phyloP scores from a whole-genome alignment of 352 stramenopile species.

The Phytophthora syringae region DNA sequence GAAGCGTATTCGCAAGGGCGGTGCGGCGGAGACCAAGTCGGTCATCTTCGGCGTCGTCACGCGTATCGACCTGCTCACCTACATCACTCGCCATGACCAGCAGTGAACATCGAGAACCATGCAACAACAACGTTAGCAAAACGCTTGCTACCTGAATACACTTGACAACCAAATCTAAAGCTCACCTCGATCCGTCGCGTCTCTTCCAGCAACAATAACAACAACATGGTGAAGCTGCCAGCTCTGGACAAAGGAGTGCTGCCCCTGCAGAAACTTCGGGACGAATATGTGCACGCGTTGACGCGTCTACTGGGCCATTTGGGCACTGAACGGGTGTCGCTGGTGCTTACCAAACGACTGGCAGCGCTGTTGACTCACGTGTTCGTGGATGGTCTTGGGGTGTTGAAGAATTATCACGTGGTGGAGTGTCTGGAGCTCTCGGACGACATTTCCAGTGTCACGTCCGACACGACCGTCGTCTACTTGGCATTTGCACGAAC shows the following conservation, averaged over 20 bases:
- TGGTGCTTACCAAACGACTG: slow-evolving; percentile 64
- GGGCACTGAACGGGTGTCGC: slow-evolving; percentile 43
- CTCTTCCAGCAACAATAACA: too few relatives aligned
- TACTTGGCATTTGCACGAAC: slow-evolving; percentile 55
- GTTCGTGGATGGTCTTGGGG: slow-evolving; percentile 50
- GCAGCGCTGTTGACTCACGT: slow-evolving; percentile 68
- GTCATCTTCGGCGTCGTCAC: slow-evolving; percentile 96
- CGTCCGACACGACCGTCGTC: slow-evolving; percentile 41
- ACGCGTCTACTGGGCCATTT: slow-evolving; percentile 46
- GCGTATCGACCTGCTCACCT: slow-evolving; percentile 96
- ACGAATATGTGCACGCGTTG: slow-evolving; percentile 50
- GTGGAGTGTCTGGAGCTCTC: slow-evolving; percentile 65
- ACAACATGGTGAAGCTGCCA: slow-evolving; percentile 40
- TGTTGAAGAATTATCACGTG: slow-evolving; percentile 44
- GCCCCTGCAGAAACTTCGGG: slow-evolving; percentile 46
- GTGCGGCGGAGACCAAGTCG: slow-evolving; percentile 74
- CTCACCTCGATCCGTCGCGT: slow-evolving; percentile 18
- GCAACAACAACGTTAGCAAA: too few relatives aligned
- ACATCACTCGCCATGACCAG: slow-evolving; percentile 83
- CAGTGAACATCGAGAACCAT: slow-evolving; percentile 21
- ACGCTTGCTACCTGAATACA: slow-evolving; percentile 6
- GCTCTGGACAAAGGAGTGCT: slow-evolving; percentile 35
- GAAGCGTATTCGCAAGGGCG: slow-evolving; percentile 87
- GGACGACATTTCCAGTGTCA: slow-evolving; percentile 49
- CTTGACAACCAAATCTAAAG: slow-evolving; percentile 12